These are phyloP conservation scores for Hymenoscyphus occultus DNA, from an alignment of 2,329 filamentous ascomycete genomes.

Conservation along the genomic window DNA sequence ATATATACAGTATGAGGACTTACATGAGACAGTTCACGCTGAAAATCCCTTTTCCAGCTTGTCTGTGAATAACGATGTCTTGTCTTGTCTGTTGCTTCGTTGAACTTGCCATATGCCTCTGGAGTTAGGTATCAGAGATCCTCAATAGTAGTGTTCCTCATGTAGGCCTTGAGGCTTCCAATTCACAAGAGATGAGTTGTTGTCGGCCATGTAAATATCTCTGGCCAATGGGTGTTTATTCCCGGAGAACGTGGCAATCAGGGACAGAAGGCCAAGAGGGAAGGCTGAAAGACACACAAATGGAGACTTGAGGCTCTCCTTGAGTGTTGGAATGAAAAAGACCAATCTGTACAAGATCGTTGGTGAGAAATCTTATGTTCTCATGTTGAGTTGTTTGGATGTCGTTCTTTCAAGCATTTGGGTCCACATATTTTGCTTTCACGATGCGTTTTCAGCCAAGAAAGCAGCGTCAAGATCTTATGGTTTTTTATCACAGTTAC, in stretches of 20 bases:
- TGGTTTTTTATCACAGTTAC: not conserved
- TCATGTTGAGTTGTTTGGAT: not conserved
- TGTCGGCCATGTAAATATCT: not conserved
- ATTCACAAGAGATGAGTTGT: not conserved
- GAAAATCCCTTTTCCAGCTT: not conserved
- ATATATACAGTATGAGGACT: not conserved
- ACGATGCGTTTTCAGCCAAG: not conserved
- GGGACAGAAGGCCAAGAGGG: not conserved
- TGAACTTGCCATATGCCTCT: constrained; percentile 9
- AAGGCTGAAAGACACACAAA: not conserved
- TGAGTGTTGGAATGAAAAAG: not conserved
- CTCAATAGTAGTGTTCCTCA: not conserved
- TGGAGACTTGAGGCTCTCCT: not conserved
- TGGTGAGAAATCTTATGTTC: not conserved
- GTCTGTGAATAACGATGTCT: not conserved
- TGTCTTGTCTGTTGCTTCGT: not conserved
- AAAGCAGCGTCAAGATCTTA: not conserved
- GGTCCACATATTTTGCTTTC: not conserved
- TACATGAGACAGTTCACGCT: constrained; percentile 15
- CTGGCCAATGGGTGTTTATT: not conserved
- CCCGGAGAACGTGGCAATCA: not conserved
- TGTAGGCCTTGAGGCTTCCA: not conserved
- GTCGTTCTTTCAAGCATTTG: not conserved
- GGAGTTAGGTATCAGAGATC: not conserved
- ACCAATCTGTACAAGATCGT: not conserved